Conservation (phyloP, 2,329 filamentous ascomycete genomes). For the Akanthomyces lecanii region DNA sequence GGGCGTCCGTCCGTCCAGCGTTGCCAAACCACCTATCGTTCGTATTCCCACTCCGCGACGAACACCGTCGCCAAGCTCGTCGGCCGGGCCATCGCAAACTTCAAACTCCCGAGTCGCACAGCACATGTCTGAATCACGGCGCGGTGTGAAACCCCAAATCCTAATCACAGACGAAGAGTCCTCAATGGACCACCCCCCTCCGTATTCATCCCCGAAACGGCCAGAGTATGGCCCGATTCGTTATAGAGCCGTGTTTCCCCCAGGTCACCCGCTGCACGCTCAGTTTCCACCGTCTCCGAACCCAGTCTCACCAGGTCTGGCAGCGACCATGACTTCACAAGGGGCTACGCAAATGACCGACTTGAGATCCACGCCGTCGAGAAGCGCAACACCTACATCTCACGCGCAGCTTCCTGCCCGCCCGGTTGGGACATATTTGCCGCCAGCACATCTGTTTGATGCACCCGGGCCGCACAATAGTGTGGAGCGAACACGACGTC, state of each 20-base stretch:
- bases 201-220: constrained; percentile 49
- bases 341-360: constrained; percentile 58
- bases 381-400: constrained; percentile 20
- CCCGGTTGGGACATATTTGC: constrained; percentile 42
- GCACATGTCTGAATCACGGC: constrained; percentile 5
- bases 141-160: constrained; percentile 35
- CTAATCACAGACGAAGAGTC: constrained; percentile 35
- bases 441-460: constrained; percentile 40
- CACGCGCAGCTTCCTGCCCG: constrained; percentile 37
- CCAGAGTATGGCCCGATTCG: constrained; percentile 36
- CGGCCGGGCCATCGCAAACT: constrained; percentile 20
- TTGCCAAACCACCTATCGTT: constrained; percentile 30
- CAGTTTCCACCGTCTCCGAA: constrained; percentile 56
- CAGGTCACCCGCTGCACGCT: constrained; percentile 43
- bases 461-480: constrained; percentile 39
- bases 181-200: constrained; percentile 44
- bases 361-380: constrained; percentile 46
- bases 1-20: not conserved
- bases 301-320: constrained; percentile 58
- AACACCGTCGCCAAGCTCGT: constrained; percentile 27
- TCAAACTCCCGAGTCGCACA: constrained; percentile 19
- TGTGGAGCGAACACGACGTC: constrained; percentile 49
- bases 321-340: constrained; percentile 58
- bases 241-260: constrained; percentile 57
- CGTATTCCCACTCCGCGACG: constrained; percentile 34